These are phyloP conservation scores for Trichosporon faecale DNA, from an alignment of 1,284 basidiomycete genomes.

Conservation along the genomic window DNA sequence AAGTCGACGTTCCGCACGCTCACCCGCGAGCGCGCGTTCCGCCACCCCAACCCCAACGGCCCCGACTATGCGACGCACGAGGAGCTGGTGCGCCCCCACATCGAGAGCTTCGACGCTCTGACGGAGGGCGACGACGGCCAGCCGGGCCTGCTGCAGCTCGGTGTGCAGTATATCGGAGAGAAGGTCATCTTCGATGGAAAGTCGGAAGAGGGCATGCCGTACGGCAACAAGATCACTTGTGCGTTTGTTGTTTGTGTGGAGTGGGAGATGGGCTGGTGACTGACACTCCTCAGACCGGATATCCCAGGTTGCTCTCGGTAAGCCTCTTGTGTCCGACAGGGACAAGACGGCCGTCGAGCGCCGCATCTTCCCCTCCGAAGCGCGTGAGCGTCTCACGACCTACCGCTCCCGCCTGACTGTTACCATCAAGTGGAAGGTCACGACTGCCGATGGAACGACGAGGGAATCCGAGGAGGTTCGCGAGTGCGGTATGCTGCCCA, in stretches of 20 bases:
- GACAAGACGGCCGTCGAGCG: slow-evolving; percentile 72
- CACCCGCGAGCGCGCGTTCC: slow-evolving; percentile 74
- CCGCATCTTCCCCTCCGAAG: slow-evolving; percentile 84
- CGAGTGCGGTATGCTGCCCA: slow-evolving; percentile 88
- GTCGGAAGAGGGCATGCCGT: slow-evolving; percentile 60
- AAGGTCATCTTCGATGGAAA: slow-evolving; percentile 90
- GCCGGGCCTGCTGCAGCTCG: slow-evolving; percentile 74
- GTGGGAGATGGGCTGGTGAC: neutral
- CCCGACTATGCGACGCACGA: slow-evolving; percentile 79
- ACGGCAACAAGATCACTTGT: slow-evolving; percentile 80
- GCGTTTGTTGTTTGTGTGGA: slow-evolving; percentile 43
- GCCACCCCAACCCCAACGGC: slow-evolving; percentile 67
- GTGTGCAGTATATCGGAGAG: slow-evolving; percentile 78
- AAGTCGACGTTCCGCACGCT: slow-evolving; percentile 72
- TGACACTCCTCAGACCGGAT: slow-evolving; percentile 69
- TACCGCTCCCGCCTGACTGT: slow-evolving; percentile 80
- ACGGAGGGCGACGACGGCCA: slow-evolving; percentile 81
- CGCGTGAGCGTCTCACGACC: slow-evolving; percentile 49
- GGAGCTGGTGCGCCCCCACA: slow-evolving; percentile 88
- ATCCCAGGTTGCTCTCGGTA: slow-evolving; percentile 75
- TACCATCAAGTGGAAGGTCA: slow-evolving; percentile 81
- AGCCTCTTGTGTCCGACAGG: slow-evolving; percentile 83
- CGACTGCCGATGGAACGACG: slow-evolving; percentile 58
- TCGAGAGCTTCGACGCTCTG: slow-evolving; percentile 94
- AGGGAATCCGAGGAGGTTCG: slow-evolving; percentile 65